Evolutionary conservation across 441 rosid species (phyloP).

Genomic region (Populus trichocarpa): DNA sequence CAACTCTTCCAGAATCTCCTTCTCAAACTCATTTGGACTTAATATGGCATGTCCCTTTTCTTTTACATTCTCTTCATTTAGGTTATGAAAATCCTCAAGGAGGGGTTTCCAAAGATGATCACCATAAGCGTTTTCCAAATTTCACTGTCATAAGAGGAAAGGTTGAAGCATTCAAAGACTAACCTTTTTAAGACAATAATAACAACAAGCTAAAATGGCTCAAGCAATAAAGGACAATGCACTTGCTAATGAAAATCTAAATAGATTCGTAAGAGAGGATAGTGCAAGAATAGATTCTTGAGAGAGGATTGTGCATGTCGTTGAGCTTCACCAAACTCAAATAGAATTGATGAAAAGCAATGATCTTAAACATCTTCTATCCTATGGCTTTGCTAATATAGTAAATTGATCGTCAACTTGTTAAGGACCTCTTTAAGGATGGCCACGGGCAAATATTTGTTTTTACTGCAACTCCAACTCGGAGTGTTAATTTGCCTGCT

Average conservation of each 20-base stretch:
- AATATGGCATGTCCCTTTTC: too few relatives aligned
- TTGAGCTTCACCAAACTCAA: conserved; percentile 66
- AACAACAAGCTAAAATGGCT: conserved; percentile 80
- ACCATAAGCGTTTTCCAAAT: too few relatives aligned
- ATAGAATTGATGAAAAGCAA: conserved; percentile 62
- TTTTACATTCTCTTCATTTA: too few relatives aligned
- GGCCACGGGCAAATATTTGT: conserved; percentile 79
- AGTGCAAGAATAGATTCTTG: conserved; percentile 36
- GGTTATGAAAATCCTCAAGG: too few relatives aligned
- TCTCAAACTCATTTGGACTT: too few relatives aligned
- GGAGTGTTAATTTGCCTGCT: conserved; percentile 96
- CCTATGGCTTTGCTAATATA: conserved; percentile 71
- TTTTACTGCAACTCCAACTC: conserved; percentile 95
- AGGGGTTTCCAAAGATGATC: too few relatives aligned
- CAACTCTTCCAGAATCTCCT: too few relatives aligned
- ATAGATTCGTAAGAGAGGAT: conserved; percentile 19
- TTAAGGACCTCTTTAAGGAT: conserved; percentile 68
- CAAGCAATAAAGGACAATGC: conserved; percentile 73
- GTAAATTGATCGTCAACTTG: conserved; percentile 64
- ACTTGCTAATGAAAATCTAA: conserved; percentile 74
- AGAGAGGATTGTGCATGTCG: conserved; percentile 84
- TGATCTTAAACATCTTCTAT: conserved; percentile 79
- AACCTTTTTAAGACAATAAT: too few relatives aligned
- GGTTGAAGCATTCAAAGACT: too few relatives aligned
- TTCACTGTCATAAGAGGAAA: too few relatives aligned